These are phyloP conservation scores for Cronartium ribicola DNA, from an alignment of 1,284 basidiomycete species.

Conservation along the genomic window DNA sequence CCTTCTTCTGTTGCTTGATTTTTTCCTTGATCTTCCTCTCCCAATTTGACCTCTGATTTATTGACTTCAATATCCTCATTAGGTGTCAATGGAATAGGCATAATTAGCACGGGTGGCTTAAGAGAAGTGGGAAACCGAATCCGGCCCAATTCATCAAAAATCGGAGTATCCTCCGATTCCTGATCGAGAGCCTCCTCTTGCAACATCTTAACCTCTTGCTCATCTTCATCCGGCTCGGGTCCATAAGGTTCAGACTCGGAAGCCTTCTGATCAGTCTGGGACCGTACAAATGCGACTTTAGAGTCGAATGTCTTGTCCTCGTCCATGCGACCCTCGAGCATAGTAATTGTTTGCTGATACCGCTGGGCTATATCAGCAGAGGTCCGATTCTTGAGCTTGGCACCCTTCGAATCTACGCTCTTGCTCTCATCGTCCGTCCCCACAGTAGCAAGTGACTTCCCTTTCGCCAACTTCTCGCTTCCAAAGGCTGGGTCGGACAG, in stretches of 20 bases:
- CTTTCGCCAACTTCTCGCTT: neutral
- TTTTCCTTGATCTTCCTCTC: neutral
- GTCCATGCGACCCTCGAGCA: constrained; percentile 22
- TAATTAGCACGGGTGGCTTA: constrained; percentile 30
- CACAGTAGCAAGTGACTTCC: neutral
- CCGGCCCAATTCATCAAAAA: constrained; percentile 37
- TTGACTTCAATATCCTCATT: constrained; percentile 21
- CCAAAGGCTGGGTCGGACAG: neutral
- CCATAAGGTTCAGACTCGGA: neutral
- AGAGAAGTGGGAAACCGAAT: constrained; percentile 36
- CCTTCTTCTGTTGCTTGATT: neutral
- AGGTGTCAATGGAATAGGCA: constrained; percentile 38
- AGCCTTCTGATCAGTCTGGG: neutral
- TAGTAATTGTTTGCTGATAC: constrained; percentile 27
- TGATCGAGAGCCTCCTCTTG: neutral
- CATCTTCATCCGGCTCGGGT: neutral
- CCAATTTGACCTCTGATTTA: neutral
- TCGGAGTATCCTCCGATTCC: constrained; percentile 2
- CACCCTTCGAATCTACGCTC: neutral
- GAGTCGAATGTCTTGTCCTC: constrained; percentile 38
- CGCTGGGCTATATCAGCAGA: constrained; percentile 37
- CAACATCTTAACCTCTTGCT: neutral
- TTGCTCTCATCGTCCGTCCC: neutral
- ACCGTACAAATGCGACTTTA: constrained; percentile 28
- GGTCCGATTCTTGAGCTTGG: constrained; percentile 23